These are phyloP conservation scores for Sporobolomyces phaffii DNA, from an alignment of 768 basidiomycete genomes.

Conservation along the genomic window DNA sequence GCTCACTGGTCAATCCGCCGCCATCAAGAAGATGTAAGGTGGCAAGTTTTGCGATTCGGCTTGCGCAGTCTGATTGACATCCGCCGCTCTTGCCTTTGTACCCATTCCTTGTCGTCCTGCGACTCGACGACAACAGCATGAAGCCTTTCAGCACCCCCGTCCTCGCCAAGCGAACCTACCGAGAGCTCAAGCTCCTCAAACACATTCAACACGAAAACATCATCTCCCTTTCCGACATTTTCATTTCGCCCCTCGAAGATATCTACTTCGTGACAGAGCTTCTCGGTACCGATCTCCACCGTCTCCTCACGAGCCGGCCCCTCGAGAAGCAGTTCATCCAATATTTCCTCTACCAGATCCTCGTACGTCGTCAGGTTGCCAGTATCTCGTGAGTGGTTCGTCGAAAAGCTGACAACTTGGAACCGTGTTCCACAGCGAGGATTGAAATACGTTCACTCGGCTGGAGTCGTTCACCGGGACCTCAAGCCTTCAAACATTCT, in stretches of 20 bases:
- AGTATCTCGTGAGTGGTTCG: no score
- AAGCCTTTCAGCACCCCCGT: constrained; percentile 99
- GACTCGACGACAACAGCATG: constrained; percentile 63
- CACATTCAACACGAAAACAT: constrained; percentile 99
- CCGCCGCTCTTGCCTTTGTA: neutral
- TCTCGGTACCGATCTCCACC: constrained; percentile 94
- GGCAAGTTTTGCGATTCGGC: neutral
- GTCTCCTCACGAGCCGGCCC: constrained; percentile 88
- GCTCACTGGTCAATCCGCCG: constrained; percentile 83
- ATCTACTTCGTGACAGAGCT: constrained; percentile 99
- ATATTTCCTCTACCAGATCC: constrained; percentile 98
- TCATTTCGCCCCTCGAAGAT: constrained; percentile 92
- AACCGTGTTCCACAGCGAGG: constrained; percentile 82
- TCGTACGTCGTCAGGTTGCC: constrained; percentile 54
- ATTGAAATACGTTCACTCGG: constrained; percentile 98
- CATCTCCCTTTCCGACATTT: constrained; percentile 96
- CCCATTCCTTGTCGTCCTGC: neutral
- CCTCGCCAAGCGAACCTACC: constrained; percentile 92
- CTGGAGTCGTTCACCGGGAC: constrained; percentile 96
- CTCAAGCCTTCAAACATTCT: constrained; percentile 99
- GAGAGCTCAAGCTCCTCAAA: constrained; percentile 95
- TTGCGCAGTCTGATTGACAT: neutral
- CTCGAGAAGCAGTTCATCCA: constrained; percentile 99
- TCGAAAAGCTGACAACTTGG: no score
- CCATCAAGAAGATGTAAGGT: constrained; percentile 73